These are phyloP conservation scores for Chrysochromulina tobinii DNA, from an alignment of 78 protist species.

Conservation along the genomic window DNA sequence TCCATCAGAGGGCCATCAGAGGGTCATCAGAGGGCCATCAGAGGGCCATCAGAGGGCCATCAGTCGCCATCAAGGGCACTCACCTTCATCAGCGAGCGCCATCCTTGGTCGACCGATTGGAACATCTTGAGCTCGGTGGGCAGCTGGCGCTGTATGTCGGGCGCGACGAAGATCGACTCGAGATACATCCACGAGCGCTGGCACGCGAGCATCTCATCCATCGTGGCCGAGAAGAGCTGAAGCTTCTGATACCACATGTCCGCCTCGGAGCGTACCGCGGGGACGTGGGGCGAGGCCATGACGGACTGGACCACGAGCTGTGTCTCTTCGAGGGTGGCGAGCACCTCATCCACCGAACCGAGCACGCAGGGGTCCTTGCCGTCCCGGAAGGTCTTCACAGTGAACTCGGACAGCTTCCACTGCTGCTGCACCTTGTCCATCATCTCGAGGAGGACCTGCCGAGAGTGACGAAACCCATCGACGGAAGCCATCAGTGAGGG, in stretches of 20 bases:
- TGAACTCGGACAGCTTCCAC: constrained; percentile 57
- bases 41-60: constrained; percentile 46
- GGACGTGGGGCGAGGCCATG: constrained; percentile 68
- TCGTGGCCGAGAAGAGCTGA: constrained; percentile 32
- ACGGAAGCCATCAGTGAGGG: too few relatives aligned
- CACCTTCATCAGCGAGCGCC: constrained; percentile 14
- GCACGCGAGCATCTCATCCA: constrained; percentile 83
- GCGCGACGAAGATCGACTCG: constrained; percentile 85
- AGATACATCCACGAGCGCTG: constrained; percentile 89
- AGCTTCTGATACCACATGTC: constrained; percentile 62
- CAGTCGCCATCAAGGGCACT: constrained; percentile 42
- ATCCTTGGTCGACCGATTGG: constrained; percentile 44
- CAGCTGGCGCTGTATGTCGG: constrained; percentile 84
- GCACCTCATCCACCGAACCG: constrained; percentile 61
- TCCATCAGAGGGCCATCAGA: background rate
- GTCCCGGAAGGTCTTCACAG: constrained; percentile 39
- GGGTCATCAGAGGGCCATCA: background rate
- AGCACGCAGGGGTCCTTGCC: background rate
- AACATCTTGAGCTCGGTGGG: constrained; percentile 70
- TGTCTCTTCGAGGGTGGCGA: constrained; percentile 75
- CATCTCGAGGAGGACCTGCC: constrained; percentile 25
- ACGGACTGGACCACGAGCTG: constrained; percentile 69
- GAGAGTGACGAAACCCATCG: too few relatives aligned
- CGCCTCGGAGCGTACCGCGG: constrained; percentile 58
- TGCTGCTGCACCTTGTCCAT: constrained; percentile 49